Evolutionary conservation across 306 rosid genomes (phyloP), one percentile per base, ranked within the genome.

Genomic region (Cucurbita pepo): DNA sequence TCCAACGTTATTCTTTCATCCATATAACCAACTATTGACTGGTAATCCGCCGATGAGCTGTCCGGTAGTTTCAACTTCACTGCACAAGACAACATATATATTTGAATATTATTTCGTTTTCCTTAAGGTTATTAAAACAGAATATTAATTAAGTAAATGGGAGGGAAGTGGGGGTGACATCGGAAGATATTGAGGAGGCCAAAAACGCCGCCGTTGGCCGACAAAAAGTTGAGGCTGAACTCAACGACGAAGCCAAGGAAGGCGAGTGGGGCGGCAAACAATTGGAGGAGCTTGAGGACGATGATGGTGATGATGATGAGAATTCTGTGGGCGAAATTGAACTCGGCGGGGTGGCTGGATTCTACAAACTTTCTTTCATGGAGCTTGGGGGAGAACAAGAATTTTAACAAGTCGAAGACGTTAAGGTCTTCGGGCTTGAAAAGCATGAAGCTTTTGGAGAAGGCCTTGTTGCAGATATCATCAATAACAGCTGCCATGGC

Each of bases 131-230:
- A 30, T 30, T 2, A 30, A 30, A 30, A 30, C 34, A 30, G 34
- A 30, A 30, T 30, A 2, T 30, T 30, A 30, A 30, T 30, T 30
- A 30, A 30, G 34, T 30, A 30, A 30, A 30, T 30, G 34, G 34
- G 34, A 30, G 34, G 34, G 34, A 30, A 30, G 45, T 41, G 2
- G 54, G 25, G 8, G n/a, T 50, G 36, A 89, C 97, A 86, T 79
- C 9, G 77, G 10, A 88, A 63, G 66, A 65, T 2, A 75, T 84
- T 84, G 25, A 71, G 41, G 11, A 82, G 56, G 52, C 7, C 16
- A 58, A 81, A 3, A 9, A 80, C 69, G 45, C 96, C 96, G 5
- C 87, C 91, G 77, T 89, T 92, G 76, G 58, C 0, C 6, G 89
- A 73, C 2, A 92, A 5, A 51, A 77, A 72, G 77, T 90, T 92